Conservation (phyloP, 2,329 filamentous ascomycete species). For the Fusarium cyanostomum region DNA sequence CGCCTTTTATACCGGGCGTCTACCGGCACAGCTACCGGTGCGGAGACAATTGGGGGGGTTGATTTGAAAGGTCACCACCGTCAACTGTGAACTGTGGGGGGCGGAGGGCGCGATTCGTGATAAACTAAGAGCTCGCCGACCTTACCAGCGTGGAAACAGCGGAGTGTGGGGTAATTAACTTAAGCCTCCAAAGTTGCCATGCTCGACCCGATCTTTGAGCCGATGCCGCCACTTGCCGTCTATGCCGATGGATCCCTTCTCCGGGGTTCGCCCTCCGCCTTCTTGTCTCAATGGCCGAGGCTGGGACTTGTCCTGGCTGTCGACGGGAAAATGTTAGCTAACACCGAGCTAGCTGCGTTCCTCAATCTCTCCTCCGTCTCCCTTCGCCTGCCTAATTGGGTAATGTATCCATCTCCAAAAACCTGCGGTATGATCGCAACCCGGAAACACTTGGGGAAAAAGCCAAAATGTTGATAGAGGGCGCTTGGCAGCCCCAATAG, state of each 20-base stretch:
- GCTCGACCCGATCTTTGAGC: constrained; percentile 19
- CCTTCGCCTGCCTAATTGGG: constrained; percentile 35
- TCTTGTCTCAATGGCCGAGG: constrained; percentile 27
- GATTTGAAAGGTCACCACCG: constrained; percentile 4
- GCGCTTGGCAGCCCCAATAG: background rate
- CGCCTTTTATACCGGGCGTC: constrained; percentile 29
- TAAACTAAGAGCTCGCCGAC: constrained; percentile 20
- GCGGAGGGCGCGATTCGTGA: constrained; percentile 27
- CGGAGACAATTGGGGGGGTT: constrained; percentile 19
- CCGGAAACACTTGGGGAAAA: constrained; percentile 10
- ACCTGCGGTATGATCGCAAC: constrained; percentile 4
- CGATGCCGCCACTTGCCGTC: constrained; percentile 41
- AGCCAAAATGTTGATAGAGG: constrained; percentile 8
- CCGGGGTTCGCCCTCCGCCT: constrained; percentile 30
- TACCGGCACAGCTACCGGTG: constrained; percentile 25
- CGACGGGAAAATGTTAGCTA: constrained; percentile 5
- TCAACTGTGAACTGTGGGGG: constrained; percentile 23
- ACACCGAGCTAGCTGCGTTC: constrained; percentile 8
- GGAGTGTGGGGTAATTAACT: constrained; percentile 30
- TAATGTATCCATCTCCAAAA: constrained; percentile 12
- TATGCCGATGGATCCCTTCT: constrained; percentile 33
- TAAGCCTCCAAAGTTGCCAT: constrained; percentile 16
- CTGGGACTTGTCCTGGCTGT: background rate
- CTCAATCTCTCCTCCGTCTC: constrained; percentile 17
- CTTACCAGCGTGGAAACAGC: constrained; percentile 14